These are phyloP conservation scores for Pyrenochaeta sp. DNA, from an alignment of 2,329 filamentous ascomycete species.

Conservation along the genomic window DNA sequence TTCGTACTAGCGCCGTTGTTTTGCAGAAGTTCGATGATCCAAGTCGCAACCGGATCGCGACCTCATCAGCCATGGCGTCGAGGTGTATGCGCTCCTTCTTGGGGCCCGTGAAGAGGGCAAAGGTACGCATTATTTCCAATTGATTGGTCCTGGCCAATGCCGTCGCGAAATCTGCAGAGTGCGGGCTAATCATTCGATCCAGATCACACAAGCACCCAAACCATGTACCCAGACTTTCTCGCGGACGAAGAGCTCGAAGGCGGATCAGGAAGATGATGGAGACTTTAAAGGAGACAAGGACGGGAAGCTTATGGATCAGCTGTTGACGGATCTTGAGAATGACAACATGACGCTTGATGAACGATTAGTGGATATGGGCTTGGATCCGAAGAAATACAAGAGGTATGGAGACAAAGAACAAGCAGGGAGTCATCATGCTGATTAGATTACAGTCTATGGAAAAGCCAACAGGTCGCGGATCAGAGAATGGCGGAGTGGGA, in stretches of 20 bases:
- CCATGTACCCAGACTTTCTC: conserved; percentile 33
- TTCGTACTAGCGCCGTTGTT: conserved; percentile 28
- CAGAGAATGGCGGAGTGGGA: conserved; percentile 27
- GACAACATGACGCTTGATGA: conserved; percentile 33
- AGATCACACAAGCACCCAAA: conserved; percentile 36
- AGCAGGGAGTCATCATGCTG: conserved; percentile 9
- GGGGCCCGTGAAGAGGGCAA: conserved; percentile 52
- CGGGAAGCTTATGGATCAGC: conserved; percentile 16
- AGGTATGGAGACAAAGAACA: conserved; percentile 20
- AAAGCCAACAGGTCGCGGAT: conserved; percentile 32
- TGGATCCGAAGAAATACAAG: conserved; percentile 39
- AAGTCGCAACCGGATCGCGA: conserved; percentile 16
- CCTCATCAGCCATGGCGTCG: conserved; percentile 51
- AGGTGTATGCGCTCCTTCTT: conserved; percentile 54
- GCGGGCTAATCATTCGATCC: too few species aligned
- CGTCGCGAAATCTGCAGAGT: too few species aligned
- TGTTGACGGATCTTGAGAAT: conserved; percentile 28
- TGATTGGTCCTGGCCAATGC: too few species aligned
- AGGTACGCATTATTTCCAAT: conserved; percentile 35
- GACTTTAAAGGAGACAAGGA: conserved; percentile 8
- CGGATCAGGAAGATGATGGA: conserved; percentile 26
- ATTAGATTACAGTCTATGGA: conserved; percentile 29
- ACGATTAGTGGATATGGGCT: conserved; percentile 34
- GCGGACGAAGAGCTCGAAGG: conserved; percentile 25
- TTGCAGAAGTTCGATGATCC: conserved; percentile 30